Percentiles rank a stretch among this genome's conserved stretches.
Evolutionary conservation across 202 grass and related monocot genomes (phyloP).

Genomic region (Digitaria exilis): DNA sequence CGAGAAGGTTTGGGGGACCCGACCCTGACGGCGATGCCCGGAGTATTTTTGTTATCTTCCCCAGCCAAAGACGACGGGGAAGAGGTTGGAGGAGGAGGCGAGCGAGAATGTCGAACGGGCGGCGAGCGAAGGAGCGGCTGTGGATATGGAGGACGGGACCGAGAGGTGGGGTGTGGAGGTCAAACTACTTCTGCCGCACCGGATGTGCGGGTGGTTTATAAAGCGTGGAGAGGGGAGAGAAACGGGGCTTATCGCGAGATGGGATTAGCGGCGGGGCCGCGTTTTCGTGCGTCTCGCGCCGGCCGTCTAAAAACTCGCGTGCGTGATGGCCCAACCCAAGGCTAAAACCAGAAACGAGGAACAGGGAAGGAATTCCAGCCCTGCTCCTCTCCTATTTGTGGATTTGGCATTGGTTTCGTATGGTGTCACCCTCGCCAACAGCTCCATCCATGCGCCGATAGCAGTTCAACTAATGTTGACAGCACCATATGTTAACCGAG

Average conservation of each 20-base stretch:
- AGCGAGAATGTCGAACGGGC: conserved; percentile 30
- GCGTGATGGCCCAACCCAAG: too few relatives aligned
- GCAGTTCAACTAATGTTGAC: conserved; percentile 23
- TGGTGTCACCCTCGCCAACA: not conserved
- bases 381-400: not conserved
- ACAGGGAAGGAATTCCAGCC: not conserved
- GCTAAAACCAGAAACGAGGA: too few relatives aligned
- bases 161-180: conserved; percentile 1
- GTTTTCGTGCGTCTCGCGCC: conserved; percentile 22
- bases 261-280: conserved; percentile 25
- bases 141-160: not conserved
- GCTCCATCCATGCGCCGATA: not conserved
- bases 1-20: not conserved
- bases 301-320: conserved; percentile 11
- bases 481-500: not conserved
- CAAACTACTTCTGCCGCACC: not conserved
- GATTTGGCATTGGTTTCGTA: not conserved
- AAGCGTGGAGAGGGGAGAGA: not conserved
- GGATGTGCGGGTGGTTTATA: conserved; percentile 41
- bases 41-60: conserved; percentile 10
- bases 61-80: not conserved
- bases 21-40: not conserved
- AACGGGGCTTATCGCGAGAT: conserved; percentile 2
- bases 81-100: not conserved
- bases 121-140: not conserved